phyloP scores from a whole-genome alignment of 2,329 filamentous ascomycete species.

The Pseudocercospora crystallina region DNA sequence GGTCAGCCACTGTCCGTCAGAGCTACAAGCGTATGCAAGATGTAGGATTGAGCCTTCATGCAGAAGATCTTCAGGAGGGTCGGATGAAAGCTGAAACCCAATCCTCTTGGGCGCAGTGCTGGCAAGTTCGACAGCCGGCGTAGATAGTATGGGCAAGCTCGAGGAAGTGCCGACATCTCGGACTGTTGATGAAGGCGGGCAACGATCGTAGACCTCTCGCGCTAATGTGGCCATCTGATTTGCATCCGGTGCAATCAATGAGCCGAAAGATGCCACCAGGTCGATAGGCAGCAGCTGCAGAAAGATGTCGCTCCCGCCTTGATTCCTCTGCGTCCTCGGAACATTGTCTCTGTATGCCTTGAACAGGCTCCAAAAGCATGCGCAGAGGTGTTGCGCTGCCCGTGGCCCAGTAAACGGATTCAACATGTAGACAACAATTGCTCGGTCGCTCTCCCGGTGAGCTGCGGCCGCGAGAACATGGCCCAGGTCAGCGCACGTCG shows the following conservation, averaged over 20 bases:
- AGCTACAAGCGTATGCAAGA: constrained; percentile 73
- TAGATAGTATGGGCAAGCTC: constrained; percentile 53
- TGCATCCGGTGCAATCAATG: constrained; percentile 62
- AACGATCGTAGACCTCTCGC: constrained; percentile 76
- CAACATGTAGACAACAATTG: constrained; percentile 72
- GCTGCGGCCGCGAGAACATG: constrained; percentile 26
- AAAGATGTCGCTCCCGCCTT: constrained; percentile 59
- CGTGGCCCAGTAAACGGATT: constrained; percentile 56
- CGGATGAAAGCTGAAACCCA: constrained; percentile 69
- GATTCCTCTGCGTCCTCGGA: constrained; percentile 60
- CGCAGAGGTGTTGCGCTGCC: constrained; percentile 63
- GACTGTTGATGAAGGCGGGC: constrained; percentile 46
- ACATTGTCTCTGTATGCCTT: constrained; percentile 64
- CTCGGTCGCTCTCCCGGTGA: constrained; percentile 42
- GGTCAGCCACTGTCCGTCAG: constrained; percentile 75
- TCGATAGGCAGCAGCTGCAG: constrained; percentile 72
- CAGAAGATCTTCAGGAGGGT: constrained; percentile 70
- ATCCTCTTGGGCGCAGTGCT: constrained; percentile 68
- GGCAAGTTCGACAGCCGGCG: constrained; percentile 72
- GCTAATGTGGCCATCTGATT: constrained; percentile 56
- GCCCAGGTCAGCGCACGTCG: constrained; percentile 29
- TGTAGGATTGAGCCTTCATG: constrained; percentile 80
- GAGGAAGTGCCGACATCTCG: constrained; percentile 29
- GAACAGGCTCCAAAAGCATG: constrained; percentile 71
- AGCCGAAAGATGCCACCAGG: constrained; percentile 63